Evolutionary conservation across 192 early-diverging fungal genomes (phyloP).

Genomic region (Gaertneriomyces semiglobifer): DNA sequence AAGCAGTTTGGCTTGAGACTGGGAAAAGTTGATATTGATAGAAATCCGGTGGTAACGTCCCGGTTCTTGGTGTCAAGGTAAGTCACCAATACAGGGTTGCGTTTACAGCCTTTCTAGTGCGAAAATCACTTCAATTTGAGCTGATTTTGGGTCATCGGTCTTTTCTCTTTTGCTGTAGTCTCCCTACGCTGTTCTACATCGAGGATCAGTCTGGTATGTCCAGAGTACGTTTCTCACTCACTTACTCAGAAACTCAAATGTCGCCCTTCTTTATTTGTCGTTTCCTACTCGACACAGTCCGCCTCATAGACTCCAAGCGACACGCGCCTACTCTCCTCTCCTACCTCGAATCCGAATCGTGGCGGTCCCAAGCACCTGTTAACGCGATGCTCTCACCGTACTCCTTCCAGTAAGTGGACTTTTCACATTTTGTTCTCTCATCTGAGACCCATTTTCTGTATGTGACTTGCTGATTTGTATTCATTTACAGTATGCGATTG

Average conservation of each 20-base stretch:
- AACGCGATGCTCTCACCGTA: conserved; percentile 14
- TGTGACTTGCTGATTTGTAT: neutral
- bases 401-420: conserved; percentile 5
- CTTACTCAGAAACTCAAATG: too few relatives aligned
- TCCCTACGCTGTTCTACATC: conserved; percentile 21
- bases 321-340: neutral
- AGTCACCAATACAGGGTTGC: neutral
- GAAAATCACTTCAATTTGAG: neutral
- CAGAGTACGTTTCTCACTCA: too few relatives aligned
- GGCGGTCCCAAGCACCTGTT: conserved; percentile 10
- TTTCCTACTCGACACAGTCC: neutral
- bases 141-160: neutral
- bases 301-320: conserved; percentile 2
- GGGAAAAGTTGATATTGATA: conserved; percentile 14
- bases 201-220: neutral
- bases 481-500: neutral
- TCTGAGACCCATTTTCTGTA: too few relatives aligned
- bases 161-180: neutral
- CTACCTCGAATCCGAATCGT: conserved; percentile 17
- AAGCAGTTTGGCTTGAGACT: neutral
- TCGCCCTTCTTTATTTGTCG: too few relatives aligned
- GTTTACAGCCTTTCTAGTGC: neutral
- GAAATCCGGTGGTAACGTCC: conserved; percentile 8
- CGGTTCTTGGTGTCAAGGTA: conserved; percentile 23
- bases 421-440: neutral